Conservation (phyloP, 495 filamentous ascomycete species). For the Neurospora sp. region DNA sequence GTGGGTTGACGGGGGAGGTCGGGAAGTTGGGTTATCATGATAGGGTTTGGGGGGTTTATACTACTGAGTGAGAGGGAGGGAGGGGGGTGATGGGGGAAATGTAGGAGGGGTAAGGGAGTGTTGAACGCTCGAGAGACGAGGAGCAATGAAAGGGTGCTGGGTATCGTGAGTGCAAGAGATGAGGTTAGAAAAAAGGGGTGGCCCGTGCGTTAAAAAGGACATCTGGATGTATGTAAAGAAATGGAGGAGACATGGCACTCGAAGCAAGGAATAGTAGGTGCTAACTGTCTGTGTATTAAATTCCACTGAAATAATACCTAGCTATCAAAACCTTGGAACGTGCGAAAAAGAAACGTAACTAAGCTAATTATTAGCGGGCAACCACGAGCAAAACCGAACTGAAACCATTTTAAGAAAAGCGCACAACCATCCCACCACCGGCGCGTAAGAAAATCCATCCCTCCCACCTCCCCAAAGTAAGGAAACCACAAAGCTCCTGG, state of each 20-base stretch:
- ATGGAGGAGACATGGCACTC: neutral
- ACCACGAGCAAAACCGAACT: neutral
- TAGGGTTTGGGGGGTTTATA: constrained; percentile 19
- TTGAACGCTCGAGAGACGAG: neutral
- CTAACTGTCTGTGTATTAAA: neutral
- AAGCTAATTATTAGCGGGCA: neutral
- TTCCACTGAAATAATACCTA: too few species aligned
- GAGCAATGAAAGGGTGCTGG: neutral
- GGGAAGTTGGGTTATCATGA: constrained; percentile 23
- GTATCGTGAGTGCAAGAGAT: neutral
- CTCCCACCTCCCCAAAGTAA: neutral
- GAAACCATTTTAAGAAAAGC: neutral
- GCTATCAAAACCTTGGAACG: neutral
- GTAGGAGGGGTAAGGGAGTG: neutral
- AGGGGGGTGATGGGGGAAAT: neutral
- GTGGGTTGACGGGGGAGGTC: constrained; percentile 12
- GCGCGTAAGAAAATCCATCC: neutral
- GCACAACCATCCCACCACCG: neutral
- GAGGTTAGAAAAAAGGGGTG: neutral
- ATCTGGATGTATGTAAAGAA: neutral
- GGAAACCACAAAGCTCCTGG: neutral
- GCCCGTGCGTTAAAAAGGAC: neutral
- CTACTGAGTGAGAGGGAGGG: constrained; percentile 1
- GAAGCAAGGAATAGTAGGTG: neutral
- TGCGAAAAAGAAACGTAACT: neutral